Evolutionary conservation across 108 stramenopile species (phyloP), one percentile per base, ranked within the genome.

Genomic region (Pseudonitzschia multiseries): DNA sequence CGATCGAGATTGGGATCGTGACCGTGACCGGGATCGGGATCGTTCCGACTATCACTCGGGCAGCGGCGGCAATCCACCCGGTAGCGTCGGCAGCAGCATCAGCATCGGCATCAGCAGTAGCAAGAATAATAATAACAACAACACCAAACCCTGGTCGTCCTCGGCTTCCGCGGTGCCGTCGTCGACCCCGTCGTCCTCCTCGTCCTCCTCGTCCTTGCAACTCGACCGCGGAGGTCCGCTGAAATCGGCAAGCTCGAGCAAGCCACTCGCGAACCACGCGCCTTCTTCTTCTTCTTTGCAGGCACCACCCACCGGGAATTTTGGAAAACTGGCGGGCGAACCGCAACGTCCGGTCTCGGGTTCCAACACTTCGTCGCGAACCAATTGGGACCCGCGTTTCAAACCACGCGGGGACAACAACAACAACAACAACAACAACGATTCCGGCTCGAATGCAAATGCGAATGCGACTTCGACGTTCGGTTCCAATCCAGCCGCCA

Each of bases 311-410:
- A 54, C 24, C 53, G 53, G 24, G 22, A 54, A 2, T 2, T 54
- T 24, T 6, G 36, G 36, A 36, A 36, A 36, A 36, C 2, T 36
- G 36, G 36, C 36, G 36, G 6, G 6, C 36, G 36, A 36, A 6
- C 36, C 36, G 36, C 36, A 36, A 6, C 36, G 36, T 2, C 53
- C 24, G 53, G 4, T 24, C 21, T 8, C 53, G 36, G 36, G 36
- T 5, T 36, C 36, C 57, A 14, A 28, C 26, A 10, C n/a, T 3
- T 24, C 13, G 15, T 20, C 36, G 22, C 46, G 66, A 26, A 67
- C 18, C 28, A 26, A 36, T 36, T 36, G 28, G 26, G 66, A 67
- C 24, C 66, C 66, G 17, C 66, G 66, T 17, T 50, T 67, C 44
- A 67, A 67, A 31, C 17, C 27, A 21, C n/a, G 15, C 43, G 14